Percentiles rank a stretch among this genome's conserved stretches.
Evolutionary conservation across 179 eudicot species (phyloP).

Genomic region (Corrigiola litoralis): DNA sequence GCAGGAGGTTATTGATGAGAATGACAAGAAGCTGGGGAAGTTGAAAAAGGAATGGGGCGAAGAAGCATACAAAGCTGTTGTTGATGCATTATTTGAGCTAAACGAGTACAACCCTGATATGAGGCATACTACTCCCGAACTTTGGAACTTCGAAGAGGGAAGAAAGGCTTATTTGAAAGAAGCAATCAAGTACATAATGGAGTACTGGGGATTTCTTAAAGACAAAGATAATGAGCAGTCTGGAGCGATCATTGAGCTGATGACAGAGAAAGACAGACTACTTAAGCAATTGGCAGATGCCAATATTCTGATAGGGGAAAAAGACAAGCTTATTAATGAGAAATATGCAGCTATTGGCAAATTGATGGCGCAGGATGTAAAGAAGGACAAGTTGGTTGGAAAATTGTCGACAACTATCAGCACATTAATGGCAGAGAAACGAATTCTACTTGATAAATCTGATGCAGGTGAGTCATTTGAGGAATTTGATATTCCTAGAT

Average conservation of each 20-base stretch:
- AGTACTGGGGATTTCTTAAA: slow-evolving; percentile 3
- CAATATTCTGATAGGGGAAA: slow-evolving; percentile 11
- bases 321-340: slow-evolving; percentile 22
- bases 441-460: background rate
- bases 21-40: slow-evolving; percentile 17
- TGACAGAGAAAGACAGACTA: slow-evolving; percentile 18
- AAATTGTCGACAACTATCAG: slow-evolving; percentile 14
- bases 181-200: slow-evolving; percentile 4
- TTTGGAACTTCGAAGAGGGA: slow-evolving; percentile 21
- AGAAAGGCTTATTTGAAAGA: slow-evolving; percentile 19
- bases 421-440: slow-evolving; percentile 9
- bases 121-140: slow-evolving; percentile 8
- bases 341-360: slow-evolving; percentile 12
- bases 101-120: background rate
- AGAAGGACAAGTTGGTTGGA: slow-evolving; percentile 11
- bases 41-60: slow-evolving; percentile 18
- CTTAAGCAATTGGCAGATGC: slow-evolving; percentile 2
- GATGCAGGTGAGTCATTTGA: slow-evolving; percentile 6
- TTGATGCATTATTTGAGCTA: slow-evolving; percentile 3
- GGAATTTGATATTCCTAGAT: background rate
- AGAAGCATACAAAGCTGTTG: slow-evolving; percentile 17
- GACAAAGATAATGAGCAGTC: slow-evolving; percentile 17
- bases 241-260: slow-evolving; percentile 2
- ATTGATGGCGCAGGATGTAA: slow-evolving; percentile 5
- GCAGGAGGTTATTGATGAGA: slow-evolving; percentile 21